Conservation (phyloP, 164 flowering plant species). For the Annona squamosa region DNA sequence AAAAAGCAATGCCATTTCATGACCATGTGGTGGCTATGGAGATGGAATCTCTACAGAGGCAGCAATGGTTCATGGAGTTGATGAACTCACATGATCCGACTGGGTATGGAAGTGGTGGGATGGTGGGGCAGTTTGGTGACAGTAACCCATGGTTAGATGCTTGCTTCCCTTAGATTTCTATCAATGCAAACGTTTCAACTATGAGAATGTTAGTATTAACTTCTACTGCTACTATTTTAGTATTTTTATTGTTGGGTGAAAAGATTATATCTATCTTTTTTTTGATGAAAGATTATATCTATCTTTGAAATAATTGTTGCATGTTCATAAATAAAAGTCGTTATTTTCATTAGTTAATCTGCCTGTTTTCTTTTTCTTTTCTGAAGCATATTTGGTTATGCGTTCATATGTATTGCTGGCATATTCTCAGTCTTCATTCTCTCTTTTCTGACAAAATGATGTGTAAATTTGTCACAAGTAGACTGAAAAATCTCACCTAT, state of each 20-base stretch:
- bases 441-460: not conserved
- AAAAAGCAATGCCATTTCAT: not conserved
- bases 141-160: conserved; percentile 2
- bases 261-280: too few species aligned
- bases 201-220: too few species aligned
- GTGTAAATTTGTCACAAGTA: too few species aligned
- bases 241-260: too few species aligned
- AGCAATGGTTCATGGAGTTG: conserved; percentile 15
- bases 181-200: not conserved
- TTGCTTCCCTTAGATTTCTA: not conserved
- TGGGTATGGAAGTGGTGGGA: not conserved
- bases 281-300: too few species aligned
- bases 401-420: not conserved
- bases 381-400: not conserved
- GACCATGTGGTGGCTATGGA: conserved; percentile 4
- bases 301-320: not conserved
- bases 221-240: too few species aligned
- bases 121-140: conserved; percentile 3
- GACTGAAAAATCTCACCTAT: too few species aligned
- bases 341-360: not conserved
- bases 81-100: conserved; percentile 9
- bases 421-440: not conserved
- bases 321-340: not conserved
- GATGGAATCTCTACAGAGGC: conserved; percentile 15
- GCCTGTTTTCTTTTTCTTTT: too few species aligned